These are phyloP conservation scores for Yamadazyma mexicana DNA, from an alignment of 1,139 yeast species.

Conservation along the genomic window DNA sequence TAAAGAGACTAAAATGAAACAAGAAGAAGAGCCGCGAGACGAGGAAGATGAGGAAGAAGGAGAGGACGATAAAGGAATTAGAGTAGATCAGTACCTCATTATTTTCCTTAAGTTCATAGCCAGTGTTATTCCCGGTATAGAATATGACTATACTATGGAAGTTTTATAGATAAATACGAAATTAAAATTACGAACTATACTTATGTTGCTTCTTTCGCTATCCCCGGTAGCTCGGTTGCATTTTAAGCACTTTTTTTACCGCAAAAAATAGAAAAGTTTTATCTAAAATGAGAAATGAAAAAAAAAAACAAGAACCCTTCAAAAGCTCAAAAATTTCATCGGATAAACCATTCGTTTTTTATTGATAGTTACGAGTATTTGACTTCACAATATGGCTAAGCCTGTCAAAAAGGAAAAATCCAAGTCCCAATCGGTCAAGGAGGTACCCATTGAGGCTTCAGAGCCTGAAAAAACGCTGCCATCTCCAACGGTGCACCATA, in stretches of 20 bases:
- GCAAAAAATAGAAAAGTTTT: too few relatives aligned
- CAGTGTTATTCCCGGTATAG: constrained; percentile 96
- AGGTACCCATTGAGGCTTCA: constrained; percentile 5
- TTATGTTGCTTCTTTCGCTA: too few relatives aligned
- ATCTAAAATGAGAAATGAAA: too few relatives aligned
- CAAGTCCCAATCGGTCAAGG: background rate
- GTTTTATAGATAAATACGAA: constrained; percentile 52
- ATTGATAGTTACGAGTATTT: too few relatives aligned
- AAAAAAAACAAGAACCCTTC: too few relatives aligned
- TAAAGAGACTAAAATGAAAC: constrained; percentile 26
- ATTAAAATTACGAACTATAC: too few relatives aligned
- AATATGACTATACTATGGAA: constrained; percentile 96
- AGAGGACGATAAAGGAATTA: constrained; percentile 49
- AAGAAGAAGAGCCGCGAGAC: constrained; percentile 16
- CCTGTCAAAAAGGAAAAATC: constrained; percentile 5
- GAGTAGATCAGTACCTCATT: constrained; percentile 88
- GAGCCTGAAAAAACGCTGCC: too few relatives aligned
- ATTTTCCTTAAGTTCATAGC: constrained; percentile 91
- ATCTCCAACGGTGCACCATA: background rate
- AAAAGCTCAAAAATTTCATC: too few relatives aligned
- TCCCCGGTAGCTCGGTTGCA: too few relatives aligned
- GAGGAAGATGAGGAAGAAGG: constrained; percentile 33
- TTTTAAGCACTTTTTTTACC: too few relatives aligned
- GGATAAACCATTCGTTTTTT: background rate
- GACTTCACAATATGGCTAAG: constrained; percentile 8